These are phyloP conservation scores for Auriscalpium vulgare DNA, from an alignment of 768 basidiomycete species.

Conservation along the genomic window DNA sequence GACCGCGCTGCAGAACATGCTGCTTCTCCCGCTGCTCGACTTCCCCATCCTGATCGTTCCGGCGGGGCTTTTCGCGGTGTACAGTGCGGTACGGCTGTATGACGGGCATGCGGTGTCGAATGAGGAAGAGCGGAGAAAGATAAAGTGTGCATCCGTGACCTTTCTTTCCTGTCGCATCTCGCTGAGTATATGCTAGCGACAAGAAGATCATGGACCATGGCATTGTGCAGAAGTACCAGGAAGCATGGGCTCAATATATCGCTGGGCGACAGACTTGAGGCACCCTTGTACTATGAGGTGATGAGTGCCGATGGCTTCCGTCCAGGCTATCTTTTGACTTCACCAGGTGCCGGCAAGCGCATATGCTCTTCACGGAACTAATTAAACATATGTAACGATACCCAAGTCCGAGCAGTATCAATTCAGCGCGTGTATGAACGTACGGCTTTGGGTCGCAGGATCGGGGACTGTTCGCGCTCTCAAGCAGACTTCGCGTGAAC, in stretches of 20 bases:
- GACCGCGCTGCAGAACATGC: conserved; percentile 13
- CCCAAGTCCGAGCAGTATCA: too few relatives aligned
- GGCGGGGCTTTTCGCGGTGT: conserved; percentile 13
- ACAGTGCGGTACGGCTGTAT: conserved; percentile 11
- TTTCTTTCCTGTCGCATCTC: not conserved
- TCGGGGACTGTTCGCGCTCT: too few relatives aligned
- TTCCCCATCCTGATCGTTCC: conserved; percentile 12
- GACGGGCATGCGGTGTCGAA: conserved; percentile 8
- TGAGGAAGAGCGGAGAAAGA: conserved; percentile 6
- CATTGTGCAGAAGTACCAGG: conserved; percentile 6
- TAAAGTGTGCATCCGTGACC: conserved; percentile 5
- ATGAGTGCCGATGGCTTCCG: too few relatives aligned
- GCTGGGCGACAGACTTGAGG: too few relatives aligned
- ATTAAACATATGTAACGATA: too few relatives aligned
- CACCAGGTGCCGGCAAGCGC: too few relatives aligned
- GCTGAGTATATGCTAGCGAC: conserved; percentile 5
- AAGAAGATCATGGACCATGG: conserved; percentile 9
- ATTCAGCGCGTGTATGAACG: too few relatives aligned
- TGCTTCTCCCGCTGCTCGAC: conserved; percentile 11
- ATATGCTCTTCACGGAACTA: too few relatives aligned
- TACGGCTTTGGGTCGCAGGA: too few relatives aligned
- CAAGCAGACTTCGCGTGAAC: too few relatives aligned
- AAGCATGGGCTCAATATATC: not conserved
- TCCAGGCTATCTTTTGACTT: too few relatives aligned
- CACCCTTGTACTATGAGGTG: too few relatives aligned